A percentile compares a stretch with the other conserved stretches of the same genome.
These are phyloP conservation scores for Uronychia setigera DNA, from an alignment of 73 alveolate genomes.

Conservation along the genomic window DNA sequence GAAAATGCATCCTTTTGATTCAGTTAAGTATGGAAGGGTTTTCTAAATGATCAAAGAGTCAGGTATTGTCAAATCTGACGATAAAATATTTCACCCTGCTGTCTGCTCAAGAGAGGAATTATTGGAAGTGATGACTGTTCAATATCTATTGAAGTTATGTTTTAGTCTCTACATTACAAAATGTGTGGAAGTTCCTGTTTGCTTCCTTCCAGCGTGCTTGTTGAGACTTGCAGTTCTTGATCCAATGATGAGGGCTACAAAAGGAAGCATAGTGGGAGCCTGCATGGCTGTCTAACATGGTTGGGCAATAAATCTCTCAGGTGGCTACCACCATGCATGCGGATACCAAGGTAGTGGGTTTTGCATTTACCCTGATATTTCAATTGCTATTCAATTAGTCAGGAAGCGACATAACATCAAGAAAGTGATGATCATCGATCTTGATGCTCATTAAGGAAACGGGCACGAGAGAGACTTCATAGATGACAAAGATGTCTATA, in stretches of 20 bases:
- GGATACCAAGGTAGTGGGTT: conserved; percentile 79
- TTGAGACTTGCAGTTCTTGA: conserved; percentile 74
- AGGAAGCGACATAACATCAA: conserved; percentile 45
- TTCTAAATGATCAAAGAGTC: conserved; percentile 26
- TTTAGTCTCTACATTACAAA: conserved; percentile 55
- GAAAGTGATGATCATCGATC: conserved; percentile 76
- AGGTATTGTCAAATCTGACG: conserved; percentile 26
- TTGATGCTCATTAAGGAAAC: conserved; percentile 94
- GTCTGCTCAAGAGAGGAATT: conserved; percentile 64
- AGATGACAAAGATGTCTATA: conserved; percentile 60
- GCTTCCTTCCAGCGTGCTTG: conserved; percentile 77
- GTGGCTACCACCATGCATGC: conserved; percentile 93
- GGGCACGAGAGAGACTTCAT: conserved; percentile 90
- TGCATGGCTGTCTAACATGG: conserved; percentile 68
- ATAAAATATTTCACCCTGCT: conserved; percentile 38
- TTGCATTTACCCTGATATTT: conserved; percentile 88
- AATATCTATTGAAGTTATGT: conserved; percentile 59
- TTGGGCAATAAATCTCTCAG: conserved; percentile 87
- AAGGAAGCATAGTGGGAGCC: conserved; percentile 81
- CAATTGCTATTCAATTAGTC: conserved; percentile 66
- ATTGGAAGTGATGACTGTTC: conserved; percentile 48
- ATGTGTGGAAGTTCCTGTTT: conserved; percentile 83
- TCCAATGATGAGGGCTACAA: conserved; percentile 84
- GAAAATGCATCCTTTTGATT: conserved; percentile 89
- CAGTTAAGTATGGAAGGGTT: conserved; percentile 80